Conservation (phyloP, 352 stramenopile species). For the Blastocystis sp. region DNA sequence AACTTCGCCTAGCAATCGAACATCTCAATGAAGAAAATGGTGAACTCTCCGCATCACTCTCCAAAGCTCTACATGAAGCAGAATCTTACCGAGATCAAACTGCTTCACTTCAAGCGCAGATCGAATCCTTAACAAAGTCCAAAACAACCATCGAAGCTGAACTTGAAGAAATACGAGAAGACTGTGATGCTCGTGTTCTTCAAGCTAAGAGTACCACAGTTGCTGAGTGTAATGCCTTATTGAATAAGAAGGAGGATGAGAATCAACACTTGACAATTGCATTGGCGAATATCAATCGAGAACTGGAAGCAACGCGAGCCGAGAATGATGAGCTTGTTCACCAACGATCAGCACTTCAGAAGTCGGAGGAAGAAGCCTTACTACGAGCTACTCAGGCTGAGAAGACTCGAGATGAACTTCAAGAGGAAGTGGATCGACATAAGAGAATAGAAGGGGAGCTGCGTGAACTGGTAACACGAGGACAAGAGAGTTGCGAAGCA, state of each 20-base stretch:
- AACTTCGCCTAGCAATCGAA: not conserved
- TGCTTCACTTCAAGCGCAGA: not conserved
- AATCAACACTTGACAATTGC: slow-evolving; percentile 30
- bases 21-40: slow-evolving; percentile 59
- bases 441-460: slow-evolving; percentile 31
- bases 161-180: not conserved
- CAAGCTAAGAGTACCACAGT: slow-evolving; percentile 11
- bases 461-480: not conserved
- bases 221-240: not conserved
- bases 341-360: not conserved
- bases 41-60: not conserved
- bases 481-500: not conserved
- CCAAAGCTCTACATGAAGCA: not conserved
- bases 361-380: not conserved
- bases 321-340: slow-evolving; percentile 26
- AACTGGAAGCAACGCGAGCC: not conserved
- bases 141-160: not conserved
- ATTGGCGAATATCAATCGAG: slow-evolving; percentile 7
- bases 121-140: not conserved
- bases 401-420: not conserved
- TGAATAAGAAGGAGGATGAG: slow-evolving; percentile 56
- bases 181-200: not conserved
- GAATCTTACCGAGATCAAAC: not conserved
- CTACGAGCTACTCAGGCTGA: not conserved
- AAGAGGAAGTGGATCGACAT: slow-evolving; percentile 21